phyloP scores from a whole-genome alignment of 2,329 filamentous ascomycete genomes.

The Hymenoscyphus infarciens region DNA sequence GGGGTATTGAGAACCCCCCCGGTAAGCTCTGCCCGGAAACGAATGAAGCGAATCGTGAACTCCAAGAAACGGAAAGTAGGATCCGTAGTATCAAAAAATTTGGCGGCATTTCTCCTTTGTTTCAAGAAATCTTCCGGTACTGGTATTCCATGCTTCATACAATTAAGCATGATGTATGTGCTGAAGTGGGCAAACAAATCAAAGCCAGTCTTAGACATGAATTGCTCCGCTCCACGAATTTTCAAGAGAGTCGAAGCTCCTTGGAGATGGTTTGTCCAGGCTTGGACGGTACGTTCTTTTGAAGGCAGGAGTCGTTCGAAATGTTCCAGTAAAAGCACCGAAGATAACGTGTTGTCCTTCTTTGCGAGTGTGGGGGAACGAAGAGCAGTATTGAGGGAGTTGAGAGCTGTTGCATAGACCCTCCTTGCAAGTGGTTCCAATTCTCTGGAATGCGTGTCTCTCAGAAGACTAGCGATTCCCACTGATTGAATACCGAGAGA shows the following conservation, averaged over 20 bases:
- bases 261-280: constrained; percentile 50
- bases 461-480: constrained; percentile 48
- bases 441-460: constrained; percentile 31
- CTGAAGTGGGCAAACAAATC: constrained; percentile 53
- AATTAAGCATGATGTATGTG: constrained; percentile 47
- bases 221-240: constrained; percentile 45
- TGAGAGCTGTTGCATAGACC: constrained; percentile 47
- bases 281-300: constrained; percentile 24
- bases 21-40: constrained; percentile 13
- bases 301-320: constrained; percentile 49
- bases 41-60: constrained; percentile 11
- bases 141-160: constrained; percentile 46
- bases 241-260: constrained; percentile 47
- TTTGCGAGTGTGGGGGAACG: constrained; percentile 43
- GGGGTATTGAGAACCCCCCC: constrained; percentile 3
- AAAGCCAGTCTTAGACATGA: constrained; percentile 44
- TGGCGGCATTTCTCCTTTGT: constrained; percentile 41
- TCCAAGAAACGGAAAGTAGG: constrained; percentile 6
- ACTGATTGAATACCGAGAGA: constrained; percentile 37
- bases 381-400: constrained; percentile 45
- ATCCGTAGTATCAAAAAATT: constrained; percentile 23
- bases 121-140: constrained; percentile 45
- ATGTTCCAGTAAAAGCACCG: constrained; percentile 48
- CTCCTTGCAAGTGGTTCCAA: constrained; percentile 45
- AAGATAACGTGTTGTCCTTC: constrained; percentile 51